These are phyloP conservation scores for Quercus engelmannii DNA, from an alignment of 306 rosid species.

Conservation along the genomic window DNA sequence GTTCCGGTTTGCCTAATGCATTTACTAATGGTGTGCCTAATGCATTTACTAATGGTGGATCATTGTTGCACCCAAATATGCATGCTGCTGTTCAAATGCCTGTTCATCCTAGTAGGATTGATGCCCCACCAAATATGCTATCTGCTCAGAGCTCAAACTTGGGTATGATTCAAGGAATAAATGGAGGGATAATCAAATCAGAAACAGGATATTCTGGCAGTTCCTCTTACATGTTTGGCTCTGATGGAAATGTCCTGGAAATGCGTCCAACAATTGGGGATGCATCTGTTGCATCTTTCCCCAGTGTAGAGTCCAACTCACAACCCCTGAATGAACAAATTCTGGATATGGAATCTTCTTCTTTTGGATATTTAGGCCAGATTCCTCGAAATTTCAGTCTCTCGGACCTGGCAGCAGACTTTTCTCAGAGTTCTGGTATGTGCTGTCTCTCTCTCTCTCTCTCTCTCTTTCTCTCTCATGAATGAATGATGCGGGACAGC, in stretches of 20 bases:
- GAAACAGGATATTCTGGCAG: constrained; percentile 70
- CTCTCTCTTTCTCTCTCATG: neutral
- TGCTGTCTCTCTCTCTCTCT: constrained; percentile 10
- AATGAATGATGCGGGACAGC: too few species aligned
- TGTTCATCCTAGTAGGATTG: constrained; percentile 54
- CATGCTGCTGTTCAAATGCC: constrained; percentile 56
- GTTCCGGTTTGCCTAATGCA: constrained; percentile 50
- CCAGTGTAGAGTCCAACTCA: constrained; percentile 52
- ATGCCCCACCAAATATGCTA: constrained; percentile 50
- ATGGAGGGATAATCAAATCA: constrained; percentile 69
- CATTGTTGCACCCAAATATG: constrained; percentile 58
- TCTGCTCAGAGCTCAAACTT: constrained; percentile 57
- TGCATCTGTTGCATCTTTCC: constrained; percentile 55
- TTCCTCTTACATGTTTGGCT: constrained; percentile 58
- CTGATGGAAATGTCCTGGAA: constrained; percentile 59
- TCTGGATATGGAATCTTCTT: constrained; percentile 52
- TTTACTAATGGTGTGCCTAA: constrained; percentile 43
- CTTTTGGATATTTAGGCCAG: constrained; percentile 71
- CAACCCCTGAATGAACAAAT: constrained; percentile 53
- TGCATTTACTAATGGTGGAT: constrained; percentile 62
- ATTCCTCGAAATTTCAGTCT: constrained; percentile 83
- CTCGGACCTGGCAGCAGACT: constrained; percentile 75
- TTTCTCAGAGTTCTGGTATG: constrained; percentile 82
- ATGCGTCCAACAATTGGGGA: constrained; percentile 59
- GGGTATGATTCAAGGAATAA: constrained; percentile 68